phyloP scores from a whole-genome alignment of 176 grass and related monocot genomes.

The Paspalum vaginatum region DNA sequence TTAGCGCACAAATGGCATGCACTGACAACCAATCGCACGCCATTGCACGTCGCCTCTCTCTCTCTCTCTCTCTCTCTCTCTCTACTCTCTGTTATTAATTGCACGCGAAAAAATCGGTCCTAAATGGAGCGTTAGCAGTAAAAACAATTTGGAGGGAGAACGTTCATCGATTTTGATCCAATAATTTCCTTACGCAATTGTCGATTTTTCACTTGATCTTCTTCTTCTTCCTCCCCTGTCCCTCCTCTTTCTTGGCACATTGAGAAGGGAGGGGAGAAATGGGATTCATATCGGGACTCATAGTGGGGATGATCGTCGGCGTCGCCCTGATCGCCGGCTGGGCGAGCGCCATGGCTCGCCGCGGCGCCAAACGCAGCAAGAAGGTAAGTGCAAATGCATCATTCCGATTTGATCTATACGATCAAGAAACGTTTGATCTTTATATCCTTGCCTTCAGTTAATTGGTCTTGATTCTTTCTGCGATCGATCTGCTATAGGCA shows the following conservation, averaged over 20 bases:
- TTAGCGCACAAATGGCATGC: background rate
- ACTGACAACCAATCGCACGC: slow-evolving; percentile 26
- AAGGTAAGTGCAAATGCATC: slow-evolving; percentile 48
- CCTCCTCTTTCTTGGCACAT: background rate
- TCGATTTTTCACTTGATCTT: background rate
- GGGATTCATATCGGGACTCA: slow-evolving; percentile 85
- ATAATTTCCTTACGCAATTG: slow-evolving; percentile 1
- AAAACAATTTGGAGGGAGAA: slow-evolving; percentile 32
- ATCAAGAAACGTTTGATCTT: background rate
- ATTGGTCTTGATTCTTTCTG: background rate
- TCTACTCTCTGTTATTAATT: background rate
- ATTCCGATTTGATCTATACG: slow-evolving; percentile 14
- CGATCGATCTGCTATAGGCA: background rate
- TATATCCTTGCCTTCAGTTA: background rate
- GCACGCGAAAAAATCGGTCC: slow-evolving; percentile 47
- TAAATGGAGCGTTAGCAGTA: slow-evolving; percentile 34
- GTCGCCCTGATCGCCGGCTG: slow-evolving; percentile 78
- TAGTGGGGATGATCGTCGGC: slow-evolving; percentile 74
- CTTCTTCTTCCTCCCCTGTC: background rate
- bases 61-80: background rate
- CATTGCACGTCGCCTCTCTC: slow-evolving; percentile 2
- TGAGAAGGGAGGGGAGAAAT: slow-evolving; percentile 36
- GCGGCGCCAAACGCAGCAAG: slow-evolving; percentile 59
- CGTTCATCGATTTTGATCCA: slow-evolving; percentile 23
- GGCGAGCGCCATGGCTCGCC: slow-evolving; percentile 67